These are phyloP conservation scores for Paramecium sexaurelia DNA, from an alignment of 73 alveolate species.

Conservation along the genomic window DNA sequence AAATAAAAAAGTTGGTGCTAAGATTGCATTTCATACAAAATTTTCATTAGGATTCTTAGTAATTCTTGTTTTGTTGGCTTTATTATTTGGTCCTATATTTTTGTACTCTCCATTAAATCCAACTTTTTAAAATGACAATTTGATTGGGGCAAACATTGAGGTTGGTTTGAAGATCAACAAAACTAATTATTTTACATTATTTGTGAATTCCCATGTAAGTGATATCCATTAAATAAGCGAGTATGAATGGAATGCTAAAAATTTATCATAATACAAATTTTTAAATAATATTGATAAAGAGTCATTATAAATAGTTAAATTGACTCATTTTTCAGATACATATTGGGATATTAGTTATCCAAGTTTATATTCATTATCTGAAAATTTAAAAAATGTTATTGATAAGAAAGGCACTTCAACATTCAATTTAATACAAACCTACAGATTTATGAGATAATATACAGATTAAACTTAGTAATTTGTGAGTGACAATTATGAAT, in stretches of 20 bases:
- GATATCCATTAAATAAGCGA: conserved; percentile 30
- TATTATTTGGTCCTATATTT: conserved; percentile 83
- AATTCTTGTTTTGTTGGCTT: conserved; percentile 67
- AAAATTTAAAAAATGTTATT: not conserved
- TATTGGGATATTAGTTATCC: conserved; percentile 60
- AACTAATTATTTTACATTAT: conserved; percentile 3
- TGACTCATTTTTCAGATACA: conserved; percentile 46
- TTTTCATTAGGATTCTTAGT: conserved; percentile 77
- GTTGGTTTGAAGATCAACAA: conserved; percentile 53
- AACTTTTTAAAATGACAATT: conserved; percentile 71
- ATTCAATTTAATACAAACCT: not conserved
- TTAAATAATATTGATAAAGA: conserved; percentile 48
- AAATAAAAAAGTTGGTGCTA: conserved; percentile 74
- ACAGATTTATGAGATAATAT: conserved; percentile 9
- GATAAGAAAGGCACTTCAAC: not conserved
- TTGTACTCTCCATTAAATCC: conserved; percentile 87
- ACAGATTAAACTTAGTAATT: not conserved
- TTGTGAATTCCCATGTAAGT: conserved; percentile 26
- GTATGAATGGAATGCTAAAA: conserved; percentile 4
- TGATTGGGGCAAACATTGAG: conserved; percentile 77
- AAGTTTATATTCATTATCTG: conserved; percentile 4
- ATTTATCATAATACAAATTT: conserved; percentile 16
- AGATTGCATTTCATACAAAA: conserved; percentile 71
- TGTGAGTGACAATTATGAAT: not conserved
- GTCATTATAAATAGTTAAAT: conserved; percentile 25